Percentiles rank a stretch among this genome's conserved stretches.
These are phyloP conservation scores for Cystobasidium sp. DNA, from an alignment of 1,284 basidiomycete genomes.

Conservation along the genomic window DNA sequence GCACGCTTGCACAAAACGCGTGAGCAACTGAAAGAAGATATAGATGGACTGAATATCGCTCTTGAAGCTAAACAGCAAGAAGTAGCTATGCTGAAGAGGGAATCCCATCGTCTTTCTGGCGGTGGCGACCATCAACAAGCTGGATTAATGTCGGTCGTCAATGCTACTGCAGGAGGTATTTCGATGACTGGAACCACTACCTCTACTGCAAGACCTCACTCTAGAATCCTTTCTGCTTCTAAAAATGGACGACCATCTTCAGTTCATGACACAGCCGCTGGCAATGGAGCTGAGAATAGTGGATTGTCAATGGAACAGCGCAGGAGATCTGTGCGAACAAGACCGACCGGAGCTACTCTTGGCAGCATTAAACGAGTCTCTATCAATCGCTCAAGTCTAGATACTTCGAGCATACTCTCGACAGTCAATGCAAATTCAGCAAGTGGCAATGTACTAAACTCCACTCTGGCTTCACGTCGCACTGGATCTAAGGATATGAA, in stretches of 20 bases:
- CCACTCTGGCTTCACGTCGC: conserved; percentile 8
- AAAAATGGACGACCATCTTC: conserved; percentile 13
- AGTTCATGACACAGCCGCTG: conserved; percentile 17
- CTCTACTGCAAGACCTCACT: conserved; percentile 12
- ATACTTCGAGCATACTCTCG: conserved; percentile 12
- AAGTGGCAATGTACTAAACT: conserved; percentile 2
- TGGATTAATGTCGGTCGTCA: background rate
- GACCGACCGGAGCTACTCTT: background rate
- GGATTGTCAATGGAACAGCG: conserved; percentile 11
- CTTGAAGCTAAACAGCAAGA: conserved; percentile 50
- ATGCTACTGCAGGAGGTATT: background rate
- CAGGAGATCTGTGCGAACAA: conserved; percentile 14
- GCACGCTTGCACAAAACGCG: conserved; percentile 34
- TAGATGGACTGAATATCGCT: conserved; percentile 47
- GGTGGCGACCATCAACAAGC: conserved; percentile 12
- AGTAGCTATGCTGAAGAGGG: conserved; percentile 36
- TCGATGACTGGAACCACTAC: conserved; percentile 17
- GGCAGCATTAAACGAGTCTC: conserved; percentile 10
- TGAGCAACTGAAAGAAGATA: conserved; percentile 44
- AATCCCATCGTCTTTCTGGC: conserved; percentile 11
- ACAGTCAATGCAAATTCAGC: conserved; percentile 7
- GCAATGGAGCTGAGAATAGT: background rate
- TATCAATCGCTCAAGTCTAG: conserved; percentile 7
- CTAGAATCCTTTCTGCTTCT: background rate
- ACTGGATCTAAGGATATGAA: background rate